Conservation (phyloP, 208 protist genomes). For the Naegleria gruberi region DNA sequence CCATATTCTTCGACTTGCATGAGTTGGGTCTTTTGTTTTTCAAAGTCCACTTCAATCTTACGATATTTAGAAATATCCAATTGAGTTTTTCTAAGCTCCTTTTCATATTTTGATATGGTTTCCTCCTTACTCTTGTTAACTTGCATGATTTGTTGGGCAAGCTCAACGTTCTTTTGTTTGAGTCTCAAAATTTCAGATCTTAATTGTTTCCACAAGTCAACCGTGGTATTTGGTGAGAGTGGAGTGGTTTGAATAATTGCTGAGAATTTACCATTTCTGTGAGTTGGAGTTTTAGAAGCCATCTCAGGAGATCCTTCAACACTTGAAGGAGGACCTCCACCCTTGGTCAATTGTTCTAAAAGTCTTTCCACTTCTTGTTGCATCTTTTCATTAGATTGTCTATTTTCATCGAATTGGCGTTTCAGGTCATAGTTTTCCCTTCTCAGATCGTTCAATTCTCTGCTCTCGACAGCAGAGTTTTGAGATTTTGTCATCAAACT, state of each 20-base stretch:
- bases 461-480: too few species aligned
- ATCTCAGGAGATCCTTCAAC: too few species aligned
- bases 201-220: background rate
- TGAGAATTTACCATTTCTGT: too few species aligned
- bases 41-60: too few species aligned
- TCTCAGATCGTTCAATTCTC: background rate
- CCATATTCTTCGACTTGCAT: too few species aligned
- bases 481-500: too few species aligned
- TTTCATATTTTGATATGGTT: background rate
- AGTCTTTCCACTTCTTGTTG: background rate
- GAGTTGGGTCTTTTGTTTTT: too few species aligned
- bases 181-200: background rate
- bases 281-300: too few species aligned
- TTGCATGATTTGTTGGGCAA: background rate
- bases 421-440: background rate
- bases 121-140: background rate
- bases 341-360: background rate
- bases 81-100: background rate
- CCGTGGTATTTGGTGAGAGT: too few species aligned
- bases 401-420: background rate
- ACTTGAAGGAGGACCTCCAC: too few species aligned
- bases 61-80: background rate
- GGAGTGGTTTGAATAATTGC: background rate
- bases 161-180: background rate
- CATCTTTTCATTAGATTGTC: background rate